Evolutionary conservation across 176 grass and related monocot species (phyloP), one percentile per base, ranked within the genome.

Genomic region (Saccharum officinarum): DNA sequence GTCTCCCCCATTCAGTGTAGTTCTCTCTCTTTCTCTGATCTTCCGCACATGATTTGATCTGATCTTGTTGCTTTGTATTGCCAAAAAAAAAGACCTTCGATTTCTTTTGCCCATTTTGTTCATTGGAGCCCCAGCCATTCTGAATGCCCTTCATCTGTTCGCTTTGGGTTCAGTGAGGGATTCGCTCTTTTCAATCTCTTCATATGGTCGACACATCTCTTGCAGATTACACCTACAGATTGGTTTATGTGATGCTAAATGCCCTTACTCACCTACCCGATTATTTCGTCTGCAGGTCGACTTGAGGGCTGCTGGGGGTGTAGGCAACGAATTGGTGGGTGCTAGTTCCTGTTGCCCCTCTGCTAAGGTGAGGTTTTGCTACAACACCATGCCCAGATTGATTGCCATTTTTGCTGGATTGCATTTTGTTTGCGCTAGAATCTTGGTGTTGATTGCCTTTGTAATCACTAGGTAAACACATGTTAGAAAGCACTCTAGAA

Each of bases 351-450:
- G 2, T 8, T 28, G 9, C 14, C 73, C 31, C 7, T 66, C 40
- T 49, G 65, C n/a, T 46, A 77, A 87, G 73, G 86, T 87, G 73
- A 62, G 52, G 2, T 49, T 77, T 82, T 40, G 62, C 55, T 78
- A n/a, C n/a, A n/a, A 1, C 0, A 1, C 37, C 37, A 70, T 22
- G 4, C 15, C 8, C 37, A 41, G 18, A 70, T 70, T 10, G 36
- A 3, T 44, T 30, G 22, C 2, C 2, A 55, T 20, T 41, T 67
- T 75, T 50, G 22, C 6, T 82, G 50, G 6, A 16, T 47, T 3
- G 20, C 20, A 3, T 55, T 67, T 45, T 17, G 14, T 66, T 13
- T 4, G 46, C 47, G 13, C 1, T 34, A n/a, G n/a, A n/a, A n/a
- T n/a, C n/a, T n/a, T n/a, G n/a, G n/a, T n/a, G n/a, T n/a, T n/a